Evolutionary conservation across 169 alveolate species (phyloP).

Genomic region (Plasmodium relictum): DNA sequence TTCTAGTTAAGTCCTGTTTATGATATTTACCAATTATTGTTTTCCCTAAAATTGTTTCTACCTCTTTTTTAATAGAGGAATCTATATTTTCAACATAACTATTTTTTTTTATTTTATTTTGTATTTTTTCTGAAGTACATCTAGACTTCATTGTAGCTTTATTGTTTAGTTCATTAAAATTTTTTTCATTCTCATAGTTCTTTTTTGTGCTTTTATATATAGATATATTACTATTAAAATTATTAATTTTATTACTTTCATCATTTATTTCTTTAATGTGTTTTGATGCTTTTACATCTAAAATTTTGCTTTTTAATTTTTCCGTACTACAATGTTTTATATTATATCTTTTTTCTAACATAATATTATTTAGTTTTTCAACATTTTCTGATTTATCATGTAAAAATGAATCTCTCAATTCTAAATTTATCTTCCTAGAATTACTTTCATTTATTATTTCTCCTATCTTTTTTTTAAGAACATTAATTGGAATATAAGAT

Average conservation of each 20-base stretch:
- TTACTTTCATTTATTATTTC: conserved; percentile 37
- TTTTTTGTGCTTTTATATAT: neutral
- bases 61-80: neutral
- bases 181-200: conserved; percentile 9
- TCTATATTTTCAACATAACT: conserved; percentile 1
- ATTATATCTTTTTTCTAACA: conserved; percentile 1
- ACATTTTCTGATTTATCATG: neutral
- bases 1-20: conserved; percentile 3
- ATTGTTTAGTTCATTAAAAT: neutral
- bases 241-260: neutral
- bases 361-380: neutral
- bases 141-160: neutral
- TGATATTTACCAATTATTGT: neutral
- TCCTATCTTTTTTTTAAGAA: conserved; percentile 11
- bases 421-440: conserved; percentile 30
- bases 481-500: conserved; percentile 52
- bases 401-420: conserved; percentile 16
- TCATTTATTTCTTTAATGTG: neutral
- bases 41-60: neutral
- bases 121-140: conserved; percentile 1
- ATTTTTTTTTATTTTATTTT: neutral
- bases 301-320: neutral
- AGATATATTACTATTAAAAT: neutral
- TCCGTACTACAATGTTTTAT: neutral
- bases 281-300: neutral